Percentiles rank a stretch among this genome's conserved stretches.
Evolutionary conservation across 2,329 filamentous ascomycete species (phyloP).

Genomic region (Colletotrichum agaves): DNA sequence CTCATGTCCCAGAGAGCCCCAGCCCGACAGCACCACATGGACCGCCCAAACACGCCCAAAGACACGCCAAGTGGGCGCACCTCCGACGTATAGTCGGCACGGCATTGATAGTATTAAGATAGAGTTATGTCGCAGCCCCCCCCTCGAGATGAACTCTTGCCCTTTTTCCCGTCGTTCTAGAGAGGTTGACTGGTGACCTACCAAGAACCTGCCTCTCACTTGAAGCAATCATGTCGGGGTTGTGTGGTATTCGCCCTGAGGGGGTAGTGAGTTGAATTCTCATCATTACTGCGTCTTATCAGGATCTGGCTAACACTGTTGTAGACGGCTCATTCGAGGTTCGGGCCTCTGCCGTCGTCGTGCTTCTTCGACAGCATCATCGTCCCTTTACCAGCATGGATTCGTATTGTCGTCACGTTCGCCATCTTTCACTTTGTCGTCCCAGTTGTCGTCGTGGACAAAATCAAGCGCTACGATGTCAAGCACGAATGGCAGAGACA

Average conservation of each 20-base stretch:
- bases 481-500: slow-evolving; percentile 38
- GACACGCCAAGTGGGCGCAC: slow-evolving; percentile 20
- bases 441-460: slow-evolving; percentile 29
- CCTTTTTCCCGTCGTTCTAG: slow-evolving; percentile 28
- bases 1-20: slow-evolving; percentile 14
- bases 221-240: slow-evolving; percentile 33
- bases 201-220: slow-evolving; percentile 12
- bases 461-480: slow-evolving; percentile 24
- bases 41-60: slow-evolving; percentile 28
- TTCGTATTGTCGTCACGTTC: slow-evolving; percentile 39
- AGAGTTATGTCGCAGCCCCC: slow-evolving; percentile 33
- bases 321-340: slow-evolving; percentile 26
- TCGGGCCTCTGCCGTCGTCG: slow-evolving; percentile 40
- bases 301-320: background rate
- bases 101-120: slow-evolving; percentile 35
- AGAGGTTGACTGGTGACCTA: slow-evolving; percentile 21
- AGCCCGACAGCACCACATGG: slow-evolving; percentile 23
- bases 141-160: slow-evolving; percentile 30
- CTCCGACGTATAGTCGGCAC: slow-evolving; percentile 27
- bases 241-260: slow-evolving; percentile 37
- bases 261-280: slow-evolving; percentile 28
- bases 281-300: background rate
- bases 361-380: slow-evolving; percentile 44
- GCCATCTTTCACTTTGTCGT: slow-evolving; percentile 37
- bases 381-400: slow-evolving; percentile 42